Base-by-base conservation (phyloP, 139 green algal species). In the Chlamydomonas sphaeroides region DNA sequence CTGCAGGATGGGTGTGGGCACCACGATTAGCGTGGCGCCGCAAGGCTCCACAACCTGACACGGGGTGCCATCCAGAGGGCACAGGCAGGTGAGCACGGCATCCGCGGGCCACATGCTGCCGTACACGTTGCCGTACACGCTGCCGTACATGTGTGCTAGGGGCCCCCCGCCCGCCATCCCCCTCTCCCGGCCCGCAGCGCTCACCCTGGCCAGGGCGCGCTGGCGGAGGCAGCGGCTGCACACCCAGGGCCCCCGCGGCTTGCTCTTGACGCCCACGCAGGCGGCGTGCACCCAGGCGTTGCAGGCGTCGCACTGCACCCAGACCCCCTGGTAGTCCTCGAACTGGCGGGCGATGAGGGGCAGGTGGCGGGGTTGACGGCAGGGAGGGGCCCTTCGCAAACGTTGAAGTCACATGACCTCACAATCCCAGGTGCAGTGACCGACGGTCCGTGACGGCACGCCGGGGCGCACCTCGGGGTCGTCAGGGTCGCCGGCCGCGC, bases 11-110 rank as follows among this genome's bases (percentile, higher is more conserved):
- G 93, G 73, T 1, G 90, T 39, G 1, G 96, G 96, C 80, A 94
- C 97, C 23, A 99, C 93, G 33, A 99, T 94, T 7, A 99, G 90
- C 3, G 96, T 98, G 8, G 96, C 91, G 3, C 90, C 88, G 36
- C 89, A 94, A 14, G 88, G 73, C 48, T 78, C 56, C 0, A 51
- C 76, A 0, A 95, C 90, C 57, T 87, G 51, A n/a, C n/a, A n/a
- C n/a, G n/a, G n/a, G n/a, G n/a, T n/a, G n/a, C n/a, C n/a, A n/a
- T n/a, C n/a, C n/a, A n/a, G n/a, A n/a, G n/a, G n/a, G n/a, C n/a
- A n/a, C n/a, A n/a, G n/a, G n/a, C n/a, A n/a, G n/a, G n/a, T n/a
- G n/a, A n/a, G n/a, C n/a, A n/a, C n/a, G n/a, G n/a, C n/a, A n/a
- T n/a, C n/a, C n/a, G n/a, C n/a, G n/a, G n/a, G n/a, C n/a, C n/a